Conservation (phyloP, 2,329 filamentous ascomycete genomes). For the Hymenoscyphus infarciens region DNA sequence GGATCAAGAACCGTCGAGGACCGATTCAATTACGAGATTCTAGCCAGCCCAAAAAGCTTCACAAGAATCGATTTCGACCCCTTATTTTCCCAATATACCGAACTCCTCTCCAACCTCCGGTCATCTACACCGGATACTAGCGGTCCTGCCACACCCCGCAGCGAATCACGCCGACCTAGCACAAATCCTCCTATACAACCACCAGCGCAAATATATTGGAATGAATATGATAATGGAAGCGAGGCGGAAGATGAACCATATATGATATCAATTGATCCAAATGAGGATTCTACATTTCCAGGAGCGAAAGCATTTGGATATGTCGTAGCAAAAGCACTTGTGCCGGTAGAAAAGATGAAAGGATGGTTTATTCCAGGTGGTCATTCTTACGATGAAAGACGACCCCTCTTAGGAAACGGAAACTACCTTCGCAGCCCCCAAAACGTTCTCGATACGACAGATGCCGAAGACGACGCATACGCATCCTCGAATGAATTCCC, state of each 20-base stretch:
- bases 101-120: slow-evolving; percentile 47
- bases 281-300: slow-evolving; percentile 55
- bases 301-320: slow-evolving; percentile 50
- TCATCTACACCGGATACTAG: slow-evolving; percentile 36
- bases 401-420: slow-evolving; percentile 29
- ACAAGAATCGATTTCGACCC: slow-evolving; percentile 61
- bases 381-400: slow-evolving; percentile 27
- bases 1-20: slow-evolving; percentile 61
- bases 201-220: slow-evolving; percentile 61
- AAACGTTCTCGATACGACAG: slow-evolving; percentile 36
- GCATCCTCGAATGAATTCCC: slow-evolving; percentile 47
- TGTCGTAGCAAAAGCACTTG: slow-evolving; percentile 42
- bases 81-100: slow-evolving; percentile 48
- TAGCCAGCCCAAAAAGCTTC: slow-evolving; percentile 67
- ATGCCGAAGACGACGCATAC: slow-evolving; percentile 48
- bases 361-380: slow-evolving; percentile 44
- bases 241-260: slow-evolving; percentile 62
- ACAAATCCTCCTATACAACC: slow-evolving; percentile 14
- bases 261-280: slow-evolving; percentile 70
- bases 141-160: slow-evolving; percentile 19
- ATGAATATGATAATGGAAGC: slow-evolving; percentile 81
- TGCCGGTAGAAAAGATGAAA: slow-evolving; percentile 49
- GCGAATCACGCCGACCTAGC: slow-evolving; percentile 24
- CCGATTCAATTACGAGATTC: slow-evolving; percentile 64
- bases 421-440: slow-evolving; percentile 23